Base-by-base conservation (phyloP, 2,329 filamentous ascomycete species). In the Thelonectria discophora region DNA sequence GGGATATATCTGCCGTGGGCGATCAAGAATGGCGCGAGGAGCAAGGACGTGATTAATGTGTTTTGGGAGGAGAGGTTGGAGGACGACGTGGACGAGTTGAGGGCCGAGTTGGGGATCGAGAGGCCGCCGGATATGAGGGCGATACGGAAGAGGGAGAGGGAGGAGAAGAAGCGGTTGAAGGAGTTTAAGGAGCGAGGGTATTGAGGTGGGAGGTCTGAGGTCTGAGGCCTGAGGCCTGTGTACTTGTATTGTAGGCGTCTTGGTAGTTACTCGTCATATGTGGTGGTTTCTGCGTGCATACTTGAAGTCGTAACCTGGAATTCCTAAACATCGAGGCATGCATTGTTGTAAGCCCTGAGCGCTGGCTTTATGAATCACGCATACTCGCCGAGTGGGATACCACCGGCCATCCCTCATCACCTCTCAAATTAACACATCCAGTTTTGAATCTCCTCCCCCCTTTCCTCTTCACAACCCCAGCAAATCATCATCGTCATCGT, bases 11-110 rank as follows among this genome's bases (percentile, higher is more conserved):
- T 94, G 54, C 95, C 95, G 1, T 99, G 95, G 95, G 95, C 95
- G 37, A 78, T 97, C 46, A 81, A 86, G 55, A 98, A 97, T 76
- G 95, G 95, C 13, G 76, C 93, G 66, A 80, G 85, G 57, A 85
- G 88, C 49, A 87, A 90, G 71, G 92, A 97, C 73, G 82, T 98
- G 34, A 94, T 99, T 68, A 97, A 97, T 76, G 89, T 99, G 1
- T 99, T 97, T 75, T 99, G 95, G 95, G 95, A 99, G 79, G 93
- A 98, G 81, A 86, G 94, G 79, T 78, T 99, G 68, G 90, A 94
- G 79, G 91, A 88, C 59, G 90, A 97, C 76, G 92, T 97, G 24
- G 84, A 87, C 53, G 91, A 89, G 66, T 74, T 99, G 75, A 85
- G 95, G 66, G 76, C 73, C 5, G 85, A 93, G 74, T 75, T 99